Evolutionary conservation across 371 early-diverging fungal species (phyloP).

Genomic region (Mortierella sp.): DNA sequence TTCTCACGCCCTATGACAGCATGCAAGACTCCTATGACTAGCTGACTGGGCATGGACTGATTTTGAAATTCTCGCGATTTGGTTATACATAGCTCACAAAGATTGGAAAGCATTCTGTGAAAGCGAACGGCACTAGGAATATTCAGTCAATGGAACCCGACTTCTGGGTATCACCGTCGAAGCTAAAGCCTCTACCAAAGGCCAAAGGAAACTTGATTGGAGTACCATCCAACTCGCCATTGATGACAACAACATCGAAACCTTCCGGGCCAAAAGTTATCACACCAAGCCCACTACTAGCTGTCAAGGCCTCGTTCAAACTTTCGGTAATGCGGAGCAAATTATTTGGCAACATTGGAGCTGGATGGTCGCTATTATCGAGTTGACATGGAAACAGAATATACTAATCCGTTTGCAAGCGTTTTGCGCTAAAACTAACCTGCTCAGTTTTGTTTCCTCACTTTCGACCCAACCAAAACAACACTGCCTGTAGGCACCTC

Average conservation of each 20-base stretch:
- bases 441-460: no score
- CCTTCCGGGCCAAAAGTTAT: background rate
- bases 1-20: background rate
- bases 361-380: no score
- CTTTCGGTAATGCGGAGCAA: constrained; percentile 11
- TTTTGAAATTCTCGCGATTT: background rate
- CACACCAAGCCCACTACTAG: background rate
- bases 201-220: constrained; percentile 39
- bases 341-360: background rate
- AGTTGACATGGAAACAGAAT: no score
- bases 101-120: background rate
- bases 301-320: background rate
- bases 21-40: background rate
- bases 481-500: background rate
- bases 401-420: no score
- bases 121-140: background rate
- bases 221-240: constrained; percentile 26
- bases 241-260: background rate
- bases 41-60: background rate
- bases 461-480: background rate
- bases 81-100: background rate
- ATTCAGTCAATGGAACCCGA: background rate
- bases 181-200: constrained; percentile 12
- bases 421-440: no score
- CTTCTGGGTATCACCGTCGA: constrained; percentile 20